These are phyloP conservation scores for Wallacemonas sp. DNA, from an alignment of 208 protist species.

Conservation along the genomic window DNA sequence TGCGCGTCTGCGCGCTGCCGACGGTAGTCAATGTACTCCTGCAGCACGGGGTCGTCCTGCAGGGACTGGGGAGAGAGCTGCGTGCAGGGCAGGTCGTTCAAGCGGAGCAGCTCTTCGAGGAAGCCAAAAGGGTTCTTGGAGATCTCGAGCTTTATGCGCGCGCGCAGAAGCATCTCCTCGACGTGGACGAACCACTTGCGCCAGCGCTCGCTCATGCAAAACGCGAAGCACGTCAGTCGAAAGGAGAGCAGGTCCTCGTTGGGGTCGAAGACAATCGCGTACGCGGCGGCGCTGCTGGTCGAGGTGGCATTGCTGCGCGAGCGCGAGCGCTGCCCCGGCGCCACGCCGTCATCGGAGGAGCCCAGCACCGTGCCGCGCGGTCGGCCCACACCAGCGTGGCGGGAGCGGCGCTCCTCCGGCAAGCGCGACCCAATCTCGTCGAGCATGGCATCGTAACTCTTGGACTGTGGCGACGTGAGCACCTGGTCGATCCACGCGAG, in stretches of 20 bases:
- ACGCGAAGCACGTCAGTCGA: constrained; percentile 82
- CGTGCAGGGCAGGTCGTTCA: constrained; percentile 73
- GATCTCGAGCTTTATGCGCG: constrained; percentile 68
- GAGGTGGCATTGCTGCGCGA: constrained; percentile 30
- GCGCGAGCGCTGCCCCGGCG: constrained; percentile 30
- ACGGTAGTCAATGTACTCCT: constrained; percentile 71
- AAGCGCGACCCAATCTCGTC: constrained; percentile 70
- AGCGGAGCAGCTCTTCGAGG: constrained; percentile 68
- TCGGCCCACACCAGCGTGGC: constrained; percentile 19
- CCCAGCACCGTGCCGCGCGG: constrained; percentile 20
- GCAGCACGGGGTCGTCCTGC: constrained; percentile 37
- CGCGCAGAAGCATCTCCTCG: constrained; percentile 85
- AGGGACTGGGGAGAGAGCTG: constrained; percentile 53
- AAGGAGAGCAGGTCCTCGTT: constrained; percentile 87
- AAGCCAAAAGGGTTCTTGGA: constrained; percentile 67
- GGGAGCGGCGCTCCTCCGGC: constrained; percentile 60
- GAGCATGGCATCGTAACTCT: constrained; percentile 57
- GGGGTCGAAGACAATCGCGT: constrained; percentile 62
- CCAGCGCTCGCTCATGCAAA: constrained; percentile 91
- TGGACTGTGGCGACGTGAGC: constrained; percentile 59
- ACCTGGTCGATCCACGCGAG: constrained; percentile 86
- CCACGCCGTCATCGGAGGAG: constrained; percentile 28
- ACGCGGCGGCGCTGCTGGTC: constrained; percentile 5
- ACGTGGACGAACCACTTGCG: constrained; percentile 83
- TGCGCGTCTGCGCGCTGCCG: constrained; percentile 25